Evolutionary conservation across 352 stramenopile species (phyloP).

Genomic region (Pythium volutum): DNA sequence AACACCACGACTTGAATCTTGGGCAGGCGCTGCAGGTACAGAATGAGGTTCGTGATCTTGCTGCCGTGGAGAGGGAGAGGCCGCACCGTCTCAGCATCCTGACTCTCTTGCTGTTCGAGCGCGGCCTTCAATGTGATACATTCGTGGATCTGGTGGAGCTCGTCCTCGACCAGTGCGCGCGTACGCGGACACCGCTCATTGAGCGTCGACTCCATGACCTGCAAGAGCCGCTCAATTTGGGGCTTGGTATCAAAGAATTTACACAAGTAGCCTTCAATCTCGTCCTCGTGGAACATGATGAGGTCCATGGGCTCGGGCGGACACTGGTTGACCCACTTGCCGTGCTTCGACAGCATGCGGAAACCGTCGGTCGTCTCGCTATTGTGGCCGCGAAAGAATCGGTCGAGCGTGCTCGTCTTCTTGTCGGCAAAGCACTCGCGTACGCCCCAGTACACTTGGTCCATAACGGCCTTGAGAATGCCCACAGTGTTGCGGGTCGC

Average conservation of each 20-base stretch:
- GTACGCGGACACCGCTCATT: slow-evolving; percentile 56
- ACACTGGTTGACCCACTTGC: slow-evolving; percentile 33
- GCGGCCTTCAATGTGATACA: slow-evolving; percentile 43
- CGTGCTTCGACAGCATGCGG: slow-evolving; percentile 65
- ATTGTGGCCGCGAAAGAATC: slow-evolving; percentile 40
- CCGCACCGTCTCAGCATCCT: background rate
- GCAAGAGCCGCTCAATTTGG: slow-evolving; percentile 38
- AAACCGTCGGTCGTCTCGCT: slow-evolving; percentile 58
- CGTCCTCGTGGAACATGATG: slow-evolving; percentile 51
- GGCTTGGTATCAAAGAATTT: slow-evolving; percentile 47
- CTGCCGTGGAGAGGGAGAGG: slow-evolving; percentile 49
- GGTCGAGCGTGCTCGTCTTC: slow-evolving; percentile 32
- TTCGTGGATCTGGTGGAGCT: slow-evolving; percentile 46
- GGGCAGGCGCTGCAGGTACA: slow-evolving; percentile 50
- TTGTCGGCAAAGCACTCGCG: slow-evolving; percentile 56
- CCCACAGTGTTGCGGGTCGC: slow-evolving; percentile 63
- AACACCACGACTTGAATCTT: slow-evolving; percentile 78
- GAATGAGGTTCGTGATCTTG: slow-evolving; percentile 73
- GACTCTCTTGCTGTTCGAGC: slow-evolving; percentile 21
- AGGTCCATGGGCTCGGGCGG: slow-evolving; percentile 57
- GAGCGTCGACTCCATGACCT: slow-evolving; percentile 57
- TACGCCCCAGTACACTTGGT: slow-evolving; percentile 45
- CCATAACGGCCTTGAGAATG: slow-evolving; percentile 47
- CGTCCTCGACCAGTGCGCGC: slow-evolving; percentile 40
- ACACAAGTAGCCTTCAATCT: slow-evolving; percentile 71